Conservation (phyloP, 768 basidiomycete genomes). For the Pleurotus tuber-regium region DNA sequence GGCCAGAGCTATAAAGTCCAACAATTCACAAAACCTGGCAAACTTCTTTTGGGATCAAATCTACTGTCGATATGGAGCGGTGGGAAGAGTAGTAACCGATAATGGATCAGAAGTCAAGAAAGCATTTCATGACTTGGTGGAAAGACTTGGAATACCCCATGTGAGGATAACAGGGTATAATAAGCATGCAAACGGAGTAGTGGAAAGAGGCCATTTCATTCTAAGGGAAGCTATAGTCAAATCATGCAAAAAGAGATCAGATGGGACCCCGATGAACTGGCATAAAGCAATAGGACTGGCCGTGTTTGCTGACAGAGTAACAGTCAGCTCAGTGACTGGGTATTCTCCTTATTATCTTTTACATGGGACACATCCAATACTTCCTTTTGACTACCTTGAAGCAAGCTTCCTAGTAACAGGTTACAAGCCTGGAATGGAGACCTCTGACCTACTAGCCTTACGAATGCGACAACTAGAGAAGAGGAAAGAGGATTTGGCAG, state of each 20-base stretch:
- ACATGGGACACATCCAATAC: constrained; percentile 25
- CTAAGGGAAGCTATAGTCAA: constrained; percentile 28
- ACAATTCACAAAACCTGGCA: constrained; percentile 15
- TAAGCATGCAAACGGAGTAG: constrained; percentile 32
- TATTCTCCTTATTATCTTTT: constrained; percentile 22
- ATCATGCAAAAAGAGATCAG: neutral
- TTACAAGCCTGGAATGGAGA: constrained; percentile 11
- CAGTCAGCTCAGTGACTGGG: constrained; percentile 17
- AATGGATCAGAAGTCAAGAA: constrained; percentile 24
- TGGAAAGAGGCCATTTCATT: constrained; percentile 30
- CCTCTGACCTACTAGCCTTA: constrained; percentile 19
- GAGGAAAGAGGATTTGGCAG: constrained; percentile 16
- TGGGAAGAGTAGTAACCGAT: constrained; percentile 25
- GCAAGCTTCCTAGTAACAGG: constrained; percentile 27
- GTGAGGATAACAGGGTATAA: constrained; percentile 33
- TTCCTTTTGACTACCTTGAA: constrained; percentile 30
- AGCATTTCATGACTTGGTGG: constrained; percentile 15
- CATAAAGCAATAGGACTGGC: neutral
- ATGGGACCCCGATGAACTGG: neutral
- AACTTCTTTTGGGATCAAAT: constrained; percentile 31
- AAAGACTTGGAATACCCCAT: constrained; percentile 19
- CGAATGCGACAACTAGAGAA: constrained; percentile 23
- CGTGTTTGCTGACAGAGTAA: constrained; percentile 20
- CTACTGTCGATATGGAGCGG: constrained; percentile 28
- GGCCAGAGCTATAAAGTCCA: constrained; percentile 21